Evolutionary conservation across 495 filamentous ascomycete genomes (phyloP).

Genomic region (Aspergillus cavernicola): DNA sequence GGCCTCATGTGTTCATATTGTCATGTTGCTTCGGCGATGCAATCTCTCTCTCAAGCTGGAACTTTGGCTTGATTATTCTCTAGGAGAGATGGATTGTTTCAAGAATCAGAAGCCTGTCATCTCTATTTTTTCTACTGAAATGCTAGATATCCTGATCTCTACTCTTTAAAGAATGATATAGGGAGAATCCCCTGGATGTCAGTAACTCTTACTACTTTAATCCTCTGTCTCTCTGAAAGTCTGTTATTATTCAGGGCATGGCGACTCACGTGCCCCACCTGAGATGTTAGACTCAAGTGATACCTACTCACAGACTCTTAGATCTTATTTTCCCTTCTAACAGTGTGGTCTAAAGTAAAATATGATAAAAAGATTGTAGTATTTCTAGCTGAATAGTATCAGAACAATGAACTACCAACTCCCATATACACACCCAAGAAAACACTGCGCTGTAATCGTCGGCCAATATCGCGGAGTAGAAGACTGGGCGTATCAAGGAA

Average conservation of each 20-base stretch:
- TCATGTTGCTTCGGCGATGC: background rate
- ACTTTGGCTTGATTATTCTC: background rate
- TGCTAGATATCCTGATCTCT: background rate
- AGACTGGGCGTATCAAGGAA: too few species aligned
- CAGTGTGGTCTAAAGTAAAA: too few species aligned
- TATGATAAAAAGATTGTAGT: too few species aligned
- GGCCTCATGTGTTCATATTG: background rate
- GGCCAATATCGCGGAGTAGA: too few species aligned
- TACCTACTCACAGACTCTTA: background rate
- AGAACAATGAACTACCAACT: too few species aligned
- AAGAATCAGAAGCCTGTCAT: too few species aligned
- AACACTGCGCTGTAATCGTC: too few species aligned
- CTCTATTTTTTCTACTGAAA: background rate
- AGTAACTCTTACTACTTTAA: too few species aligned
- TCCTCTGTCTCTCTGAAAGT: background rate
- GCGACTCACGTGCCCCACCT: slow-evolving; percentile 9
- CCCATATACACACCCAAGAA: too few species aligned
- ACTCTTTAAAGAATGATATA: background rate
- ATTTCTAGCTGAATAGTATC: too few species aligned
- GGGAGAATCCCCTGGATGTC: background rate
- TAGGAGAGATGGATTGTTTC: too few species aligned
- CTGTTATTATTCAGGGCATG: slow-evolving; percentile 10
- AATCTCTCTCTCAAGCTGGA: background rate
- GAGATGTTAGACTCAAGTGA: slow-evolving; percentile 7
- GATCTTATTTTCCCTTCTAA: too few species aligned